Evolutionary conservation across 1,284 basidiomycete genomes (phyloP), one percentile per base, ranked within the genome.

Genomic region (Fomitopsis schrenkii): DNA sequence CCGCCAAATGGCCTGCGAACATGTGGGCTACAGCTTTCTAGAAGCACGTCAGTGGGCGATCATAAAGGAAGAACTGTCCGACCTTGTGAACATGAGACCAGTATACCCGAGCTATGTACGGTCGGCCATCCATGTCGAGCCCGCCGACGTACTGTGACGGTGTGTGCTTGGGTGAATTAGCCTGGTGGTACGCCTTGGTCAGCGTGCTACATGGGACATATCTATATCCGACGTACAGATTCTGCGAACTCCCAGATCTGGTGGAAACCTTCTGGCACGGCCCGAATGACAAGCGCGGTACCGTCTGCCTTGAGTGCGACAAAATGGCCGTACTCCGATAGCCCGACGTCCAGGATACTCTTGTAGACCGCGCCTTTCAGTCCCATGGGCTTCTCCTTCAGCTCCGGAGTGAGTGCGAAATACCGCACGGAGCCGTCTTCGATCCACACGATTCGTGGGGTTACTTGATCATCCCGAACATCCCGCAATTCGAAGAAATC

Each of bases 91-190:
- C 68, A 64, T 84, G 79, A 0, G 89, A 89, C 89, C 90, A 96
- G 69, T 84, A 91, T 17, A 93, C 76, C 35, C 92, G 84, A 22
- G 84, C 84, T 61, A 97, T 74, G 68, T 87, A 88, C 0, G 85
- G 79, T 5, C 77, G 70, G 7, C 87, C 88, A 28, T 82, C 72
- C 45, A 76, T 77, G 67, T 90, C 86, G 1, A 85, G 63, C 3
- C 80, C 84, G 44, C 91, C 91, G 2, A 84, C 72, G 69, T 85
- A 93, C 1, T 83, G 72, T 0, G 87, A 83, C 19, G 77, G 76
- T 0, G 81, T 70, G 14, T 78, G 73, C 12, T 75, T 72, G 2
- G 74, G 67, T 3, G 81, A 79, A 19, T 75, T 67, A 15, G 73
- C 74, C 79, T 83, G 58, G 17, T 40, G 38, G 36, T n/a, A 26